Evolutionary conservation across 116 monocot species (phyloP), one percentile per base, ranked within the genome.

Genomic region (Iris pallida): DNA sequence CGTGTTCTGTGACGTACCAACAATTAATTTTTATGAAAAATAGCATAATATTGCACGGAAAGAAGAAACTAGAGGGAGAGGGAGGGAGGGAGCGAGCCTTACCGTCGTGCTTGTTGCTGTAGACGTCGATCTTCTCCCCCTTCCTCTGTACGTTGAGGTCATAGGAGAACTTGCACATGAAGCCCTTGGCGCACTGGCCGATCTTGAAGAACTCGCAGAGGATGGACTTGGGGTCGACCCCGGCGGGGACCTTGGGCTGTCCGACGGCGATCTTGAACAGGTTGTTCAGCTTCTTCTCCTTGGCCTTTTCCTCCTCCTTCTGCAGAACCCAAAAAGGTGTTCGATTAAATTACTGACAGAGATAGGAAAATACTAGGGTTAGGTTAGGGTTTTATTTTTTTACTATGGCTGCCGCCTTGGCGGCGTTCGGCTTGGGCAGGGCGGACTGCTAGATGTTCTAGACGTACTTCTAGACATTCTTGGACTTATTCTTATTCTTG

Each of bases 401-500:
- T n/a, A 84, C 89, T 87, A 90, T 99, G 48, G 90, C 86, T 43
- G 88, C 93, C 63, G 63, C 10, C 73, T 99, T 99, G 59, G 93
- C 76, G 47, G 93, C 8, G 53, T 99, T 93, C 42, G 80, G 75
- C 73, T 88, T 93, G 72, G 99, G 83, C 55, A 90, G 92, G 42
- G 81, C 90, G 10, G 80, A 19, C 76, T 88, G 90, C 43, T 93
- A 88, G 45, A 99, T 80, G 78, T 65, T 79, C 82, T 99, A 93
- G n/a, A 99, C 90, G 73, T 99, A 99, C 71, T 93, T 99, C 75
- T 99, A 93, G 46, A 99, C 99, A 73, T 88, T 99, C 76, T 99
- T 99, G 68, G 90, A 90, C 76, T 99, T 99, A 73, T 88, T 99
- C 77, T 99, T 99, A 78, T 99, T 99, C 76, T 99, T 99, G 47